Evolutionary conservation across 2,329 filamentous ascomycete species (phyloP).

Genomic region (Diatrype stigma): DNA sequence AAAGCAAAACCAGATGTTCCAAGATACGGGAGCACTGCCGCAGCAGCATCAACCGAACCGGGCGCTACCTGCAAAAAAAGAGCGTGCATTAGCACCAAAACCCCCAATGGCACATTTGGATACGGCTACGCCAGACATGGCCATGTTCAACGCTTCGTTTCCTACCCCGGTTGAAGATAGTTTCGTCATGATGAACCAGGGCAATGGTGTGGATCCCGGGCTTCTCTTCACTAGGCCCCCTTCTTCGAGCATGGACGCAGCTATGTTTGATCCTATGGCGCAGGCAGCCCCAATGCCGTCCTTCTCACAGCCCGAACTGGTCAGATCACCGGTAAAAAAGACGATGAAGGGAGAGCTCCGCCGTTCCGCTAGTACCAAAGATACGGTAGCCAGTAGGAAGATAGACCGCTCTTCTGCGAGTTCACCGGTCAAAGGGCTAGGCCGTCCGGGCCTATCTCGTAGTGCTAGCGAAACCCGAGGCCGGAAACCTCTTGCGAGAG

Average conservation of each 20-base stretch:
- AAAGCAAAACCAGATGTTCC: slow-evolving; percentile 51
- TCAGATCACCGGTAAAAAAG: slow-evolving; percentile 25
- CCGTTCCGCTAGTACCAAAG: slow-evolving; percentile 42
- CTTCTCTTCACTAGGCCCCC: slow-evolving; percentile 52
- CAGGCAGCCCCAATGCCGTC: slow-evolving; percentile 23
- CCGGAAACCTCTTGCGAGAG: slow-evolving; percentile 37
- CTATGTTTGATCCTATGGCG: slow-evolving; percentile 30
- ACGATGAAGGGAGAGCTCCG: slow-evolving; percentile 35
- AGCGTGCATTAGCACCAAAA: slow-evolving; percentile 48
- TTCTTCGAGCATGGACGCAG: slow-evolving; percentile 41
- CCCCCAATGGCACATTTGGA: slow-evolving; percentile 37
- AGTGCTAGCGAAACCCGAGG: slow-evolving; percentile 52
- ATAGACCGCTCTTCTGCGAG: slow-evolving; percentile 38
- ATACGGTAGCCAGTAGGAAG: slow-evolving; percentile 37
- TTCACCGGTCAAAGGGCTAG: slow-evolving; percentile 49
- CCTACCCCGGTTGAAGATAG: slow-evolving; percentile 43
- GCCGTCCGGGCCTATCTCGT: slow-evolving; percentile 46
- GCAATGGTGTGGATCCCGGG: slow-evolving; percentile 54
- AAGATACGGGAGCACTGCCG: slow-evolving; percentile 36
- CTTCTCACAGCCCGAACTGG: slow-evolving; percentile 20
- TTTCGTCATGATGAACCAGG: slow-evolving; percentile 44
- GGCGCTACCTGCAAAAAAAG: slow-evolving; percentile 34
- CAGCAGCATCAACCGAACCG: slow-evolving; percentile 33
- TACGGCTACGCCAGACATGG: slow-evolving; percentile 31
- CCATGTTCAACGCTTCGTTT: slow-evolving; percentile 39